Conservation (phyloP, 1,284 basidiomycete species). For the Papiliotrema flavescens region DNA sequence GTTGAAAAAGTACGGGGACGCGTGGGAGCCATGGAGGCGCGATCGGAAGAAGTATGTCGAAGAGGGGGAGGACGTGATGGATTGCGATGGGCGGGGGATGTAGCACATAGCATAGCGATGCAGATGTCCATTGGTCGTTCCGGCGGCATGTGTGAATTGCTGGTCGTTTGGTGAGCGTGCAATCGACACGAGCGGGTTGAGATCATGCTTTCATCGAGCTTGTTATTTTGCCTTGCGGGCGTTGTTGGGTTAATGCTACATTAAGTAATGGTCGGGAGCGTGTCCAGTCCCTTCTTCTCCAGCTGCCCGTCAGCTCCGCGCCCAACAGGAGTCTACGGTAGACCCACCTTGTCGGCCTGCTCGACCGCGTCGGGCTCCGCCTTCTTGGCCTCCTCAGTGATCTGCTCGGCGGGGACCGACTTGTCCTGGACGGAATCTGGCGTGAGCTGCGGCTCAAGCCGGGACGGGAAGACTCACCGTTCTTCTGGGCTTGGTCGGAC, state of each 20-base stretch:
- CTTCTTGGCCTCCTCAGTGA: constrained; percentile 29
- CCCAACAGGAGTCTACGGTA: too few species aligned
- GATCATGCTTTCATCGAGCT: too few species aligned
- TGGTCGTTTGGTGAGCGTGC: too few species aligned
- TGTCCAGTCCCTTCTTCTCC: constrained; percentile 31
- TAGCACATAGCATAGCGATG: too few species aligned
- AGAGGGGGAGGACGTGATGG: constrained; percentile 64
- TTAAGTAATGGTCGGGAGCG: constrained; percentile 32
- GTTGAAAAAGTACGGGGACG: constrained; percentile 75
- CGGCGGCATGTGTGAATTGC: too few species aligned
- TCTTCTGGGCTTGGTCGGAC: too few species aligned
- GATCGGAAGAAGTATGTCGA: constrained; percentile 78
- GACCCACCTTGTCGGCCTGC: constrained; percentile 25
- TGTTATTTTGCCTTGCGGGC: too few species aligned
- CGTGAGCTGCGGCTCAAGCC: too few species aligned
- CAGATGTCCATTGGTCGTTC: too few species aligned
- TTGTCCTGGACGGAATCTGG: neutral
- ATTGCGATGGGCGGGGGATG: constrained; percentile 33
- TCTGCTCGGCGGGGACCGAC: constrained; percentile 23
- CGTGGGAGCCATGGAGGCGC: constrained; percentile 77
- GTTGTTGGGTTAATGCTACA: neutral
- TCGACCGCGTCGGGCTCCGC: constrained; percentile 37
- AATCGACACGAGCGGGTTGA: too few species aligned
- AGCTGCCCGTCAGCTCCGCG: constrained; percentile 15
- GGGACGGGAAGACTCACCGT: too few species aligned